Conservation (phyloP, 331 rosid genomes). For the Erythrophleum ivorense region DNA sequence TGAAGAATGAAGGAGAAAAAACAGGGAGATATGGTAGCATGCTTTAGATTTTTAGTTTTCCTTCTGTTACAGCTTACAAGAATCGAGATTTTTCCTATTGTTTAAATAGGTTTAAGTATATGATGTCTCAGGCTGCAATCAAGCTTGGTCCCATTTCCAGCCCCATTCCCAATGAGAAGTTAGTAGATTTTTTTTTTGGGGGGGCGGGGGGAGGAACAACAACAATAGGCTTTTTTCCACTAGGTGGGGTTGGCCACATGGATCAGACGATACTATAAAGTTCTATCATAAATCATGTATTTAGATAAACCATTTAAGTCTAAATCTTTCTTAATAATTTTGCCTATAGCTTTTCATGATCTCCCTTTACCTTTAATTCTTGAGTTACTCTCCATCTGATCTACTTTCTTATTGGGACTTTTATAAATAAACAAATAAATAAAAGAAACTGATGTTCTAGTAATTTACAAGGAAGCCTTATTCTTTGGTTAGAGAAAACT, state of each 20-base stretch:
- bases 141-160: background rate
- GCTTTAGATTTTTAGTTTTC: background rate
- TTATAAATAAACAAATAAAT: background rate
- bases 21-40: constrained; percentile 7
- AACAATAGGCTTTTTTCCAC: too few relatives aligned
- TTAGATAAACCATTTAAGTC: too few relatives aligned
- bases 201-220: too few relatives aligned
- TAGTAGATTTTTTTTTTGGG: background rate
- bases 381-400: too few relatives aligned
- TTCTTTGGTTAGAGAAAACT: background rate
- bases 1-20: background rate
- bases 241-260: too few relatives aligned
- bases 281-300: too few relatives aligned
- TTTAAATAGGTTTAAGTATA: background rate
- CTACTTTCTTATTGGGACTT: too few relatives aligned
- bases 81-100: constrained; percentile 15
- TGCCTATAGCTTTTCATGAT: too few relatives aligned
- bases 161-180: constrained; percentile 4
- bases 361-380: too few relatives aligned
- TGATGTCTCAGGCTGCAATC: background rate
- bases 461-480: constrained; percentile 13
- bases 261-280: too few relatives aligned
- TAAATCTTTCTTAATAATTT: too few relatives aligned
- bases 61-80: background rate
- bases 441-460: background rate